Evolutionary conservation across 2,329 filamentous ascomycete species (phyloP), one percentile per base, ranked within the genome.

Genomic region (Penicillium hesseltinei): DNA sequence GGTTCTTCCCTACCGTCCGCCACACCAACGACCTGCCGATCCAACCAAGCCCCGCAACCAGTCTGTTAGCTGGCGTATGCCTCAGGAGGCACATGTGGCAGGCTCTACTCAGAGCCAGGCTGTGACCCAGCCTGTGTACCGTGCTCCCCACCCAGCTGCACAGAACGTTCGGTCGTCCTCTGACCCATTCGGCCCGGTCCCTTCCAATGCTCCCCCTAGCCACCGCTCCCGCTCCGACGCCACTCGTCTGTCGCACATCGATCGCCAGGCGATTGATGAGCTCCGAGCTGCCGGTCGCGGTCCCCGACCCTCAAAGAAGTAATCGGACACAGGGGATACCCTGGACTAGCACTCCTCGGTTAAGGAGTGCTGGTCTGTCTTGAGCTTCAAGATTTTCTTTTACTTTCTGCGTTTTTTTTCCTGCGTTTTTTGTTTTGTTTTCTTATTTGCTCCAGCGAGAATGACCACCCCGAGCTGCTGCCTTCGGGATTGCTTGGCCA

Each of bases 111-210:
- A 47, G 19, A 25, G 19, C 15, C 45, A 48, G 19, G 10, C 4
- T 35, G 27, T 11, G 3, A 9, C 13, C 10, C 50, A 11, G 6
- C 29, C 48, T 4, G 5, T 15, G 7, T 53, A 53, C 15, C 25
- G 40, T 13, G 36, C 23, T 17, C 54, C 54, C 3, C 54, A 57
- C 10, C 0, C 29, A 3, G 48, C 54, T 4, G 42, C 49, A 1
- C 49, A 57, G 5, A 57, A 53, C 19, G 36, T 57, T 5, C 54
- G 54, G 2, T 57, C 54, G 4, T 42, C 35, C n/a, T 55, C 52
- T 9, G 52, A 45, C 19, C 48, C 48, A 2, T 52, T 52, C 21
- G 39, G 19, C 0, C 44, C 45, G 3, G 27, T 7, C 17, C 33
- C 40, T 5, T 8, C 50, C 13, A 7, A 6, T n/a, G 19, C 15